Percentiles rank a stretch among this genome's conserved stretches.
These are phyloP conservation scores for Russula lepida DNA, from an alignment of 768 basidiomycete species.

Conservation along the genomic window DNA sequence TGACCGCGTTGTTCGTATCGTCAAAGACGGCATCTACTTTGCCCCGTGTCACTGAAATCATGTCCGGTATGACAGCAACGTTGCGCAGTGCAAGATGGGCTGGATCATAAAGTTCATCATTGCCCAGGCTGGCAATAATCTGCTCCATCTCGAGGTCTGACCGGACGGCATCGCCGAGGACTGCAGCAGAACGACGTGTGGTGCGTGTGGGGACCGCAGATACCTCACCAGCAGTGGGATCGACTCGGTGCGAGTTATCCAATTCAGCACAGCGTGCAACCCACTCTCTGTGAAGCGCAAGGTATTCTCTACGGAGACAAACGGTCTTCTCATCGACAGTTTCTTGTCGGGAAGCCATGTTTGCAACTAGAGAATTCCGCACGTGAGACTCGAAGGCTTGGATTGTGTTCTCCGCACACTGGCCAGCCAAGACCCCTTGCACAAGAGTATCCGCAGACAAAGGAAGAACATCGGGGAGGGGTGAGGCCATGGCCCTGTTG, in stretches of 20 bases:
- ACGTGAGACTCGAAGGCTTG: conserved; percentile 32
- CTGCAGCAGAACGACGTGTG: conserved; percentile 64
- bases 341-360: conserved; percentile 46
- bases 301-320: conserved; percentile 56
- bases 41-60: conserved; percentile 64
- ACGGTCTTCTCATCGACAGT: conserved; percentile 45
- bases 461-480: conserved; percentile 31
- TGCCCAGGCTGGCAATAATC: conserved; percentile 89
- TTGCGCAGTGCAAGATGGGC: conserved; percentile 79
- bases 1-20: conserved; percentile 77
- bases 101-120: conserved; percentile 90
- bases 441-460: conserved; percentile 37
- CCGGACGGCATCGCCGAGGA: conserved; percentile 78
- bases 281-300: conserved; percentile 65
- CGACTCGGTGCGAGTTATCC: conserved; percentile 46
- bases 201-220: conserved; percentile 41
- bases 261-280: conserved; percentile 57
- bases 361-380: conserved; percentile 44
- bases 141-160: conserved; percentile 97
- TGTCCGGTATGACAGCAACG: conserved; percentile 83
- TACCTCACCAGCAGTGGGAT: conserved; percentile 29
- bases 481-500: conserved; percentile 41
- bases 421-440: conserved; percentile 37
- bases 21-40: conserved; percentile 60
- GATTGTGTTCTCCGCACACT: conserved; percentile 30